phyloP scores from a whole-genome alignment of 257 asterid genomes.

The Forsythia suspensa region DNA sequence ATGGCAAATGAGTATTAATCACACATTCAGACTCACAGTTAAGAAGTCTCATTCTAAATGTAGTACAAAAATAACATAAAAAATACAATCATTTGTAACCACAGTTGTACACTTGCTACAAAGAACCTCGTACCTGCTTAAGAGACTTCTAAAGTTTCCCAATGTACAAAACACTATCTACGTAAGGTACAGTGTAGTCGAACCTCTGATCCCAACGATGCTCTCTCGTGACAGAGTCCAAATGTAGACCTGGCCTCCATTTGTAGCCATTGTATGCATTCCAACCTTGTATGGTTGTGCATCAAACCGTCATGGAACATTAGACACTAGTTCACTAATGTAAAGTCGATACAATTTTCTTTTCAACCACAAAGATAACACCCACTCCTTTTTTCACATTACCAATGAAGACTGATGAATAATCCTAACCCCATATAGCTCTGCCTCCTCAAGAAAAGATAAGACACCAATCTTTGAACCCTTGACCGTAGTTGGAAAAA shows the following conservation, averaged over 20 bases:
- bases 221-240: constrained; percentile 43
- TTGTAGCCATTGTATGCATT: constrained; percentile 76
- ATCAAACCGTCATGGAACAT: constrained; percentile 69
- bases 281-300: constrained; percentile 60
- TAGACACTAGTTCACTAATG: constrained; percentile 59
- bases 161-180: too few relatives aligned
- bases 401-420: constrained; percentile 75
- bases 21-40: too few relatives aligned
- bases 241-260: constrained; percentile 79
- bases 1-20: too few relatives aligned
- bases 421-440: constrained; percentile 98
- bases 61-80: too few relatives aligned
- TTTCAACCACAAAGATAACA: constrained; percentile 44
- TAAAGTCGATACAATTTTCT: constrained; percentile 49
- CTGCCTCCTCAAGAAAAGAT: constrained; percentile 36
- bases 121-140: too few relatives aligned
- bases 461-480: too few relatives aligned
- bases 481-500: too few relatives aligned
- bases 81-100: too few relatives aligned
- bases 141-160: too few relatives aligned
- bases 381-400: constrained; percentile 77
- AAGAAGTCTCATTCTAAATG: too few relatives aligned
- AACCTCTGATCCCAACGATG: background rate
- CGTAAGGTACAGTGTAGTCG: too few relatives aligned
- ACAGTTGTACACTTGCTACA: too few relatives aligned